These are phyloP conservation scores for Russula compacta DNA, from an alignment of 768 basidiomycete genomes.

Conservation along the genomic window DNA sequence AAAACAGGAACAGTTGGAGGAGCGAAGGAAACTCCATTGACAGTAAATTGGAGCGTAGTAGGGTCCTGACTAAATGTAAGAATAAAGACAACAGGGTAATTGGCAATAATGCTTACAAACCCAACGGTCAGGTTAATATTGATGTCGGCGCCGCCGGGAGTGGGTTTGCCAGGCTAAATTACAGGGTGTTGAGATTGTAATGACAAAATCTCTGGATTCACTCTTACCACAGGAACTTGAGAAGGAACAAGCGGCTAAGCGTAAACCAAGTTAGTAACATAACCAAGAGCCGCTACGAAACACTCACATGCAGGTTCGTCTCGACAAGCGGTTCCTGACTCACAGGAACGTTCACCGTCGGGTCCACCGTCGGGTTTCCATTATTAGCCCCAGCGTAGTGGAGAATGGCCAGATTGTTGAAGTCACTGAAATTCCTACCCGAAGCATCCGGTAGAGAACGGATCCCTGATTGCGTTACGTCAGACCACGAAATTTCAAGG, in stretches of 20 bases:
- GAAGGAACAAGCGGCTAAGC: neutral
- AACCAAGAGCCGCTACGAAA: no score
- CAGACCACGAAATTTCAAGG: constrained; percentile 11
- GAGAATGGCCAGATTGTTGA: constrained; percentile 11
- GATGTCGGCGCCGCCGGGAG: constrained; percentile 16
- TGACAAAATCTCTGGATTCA: neutral
- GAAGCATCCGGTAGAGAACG: neutral
- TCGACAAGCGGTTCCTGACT: constrained; percentile 4
- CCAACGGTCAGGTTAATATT: constrained; percentile 1
- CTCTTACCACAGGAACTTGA: neutral
- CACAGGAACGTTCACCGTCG: neutral
- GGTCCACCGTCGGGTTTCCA: constrained; percentile 5
- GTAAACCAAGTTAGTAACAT: neutral
- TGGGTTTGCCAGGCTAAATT: constrained; percentile 2
- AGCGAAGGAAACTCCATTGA: neutral
- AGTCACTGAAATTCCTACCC: neutral
- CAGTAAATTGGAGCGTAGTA: neutral
- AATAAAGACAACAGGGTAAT: neutral
- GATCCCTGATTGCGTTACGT: constrained; percentile 1
- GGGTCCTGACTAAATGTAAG: neutral
- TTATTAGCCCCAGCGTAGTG: constrained; percentile 14
- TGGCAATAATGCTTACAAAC: constrained; percentile 21
- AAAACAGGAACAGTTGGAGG: constrained; percentile 6
- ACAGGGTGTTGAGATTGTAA: neutral
- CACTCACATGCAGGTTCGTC: constrained; percentile 12